Evolutionary conservation across 148 eudicot species (phyloP).

Genomic region (Persicaria maculosa): DNA sequence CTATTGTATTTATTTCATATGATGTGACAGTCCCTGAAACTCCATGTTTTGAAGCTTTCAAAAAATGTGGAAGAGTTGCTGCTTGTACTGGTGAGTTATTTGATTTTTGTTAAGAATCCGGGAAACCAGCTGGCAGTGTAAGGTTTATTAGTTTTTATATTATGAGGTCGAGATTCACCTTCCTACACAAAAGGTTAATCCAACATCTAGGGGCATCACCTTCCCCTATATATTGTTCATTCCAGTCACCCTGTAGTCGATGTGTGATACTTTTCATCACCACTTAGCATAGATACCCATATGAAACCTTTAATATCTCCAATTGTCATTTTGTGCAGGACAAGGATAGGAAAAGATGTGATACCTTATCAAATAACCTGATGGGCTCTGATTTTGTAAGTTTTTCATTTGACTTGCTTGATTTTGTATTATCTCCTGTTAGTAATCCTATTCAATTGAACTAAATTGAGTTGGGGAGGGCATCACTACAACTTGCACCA

Average conservation of each 20-base stretch:
- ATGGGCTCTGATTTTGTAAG: constrained; percentile 38
- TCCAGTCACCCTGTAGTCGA: no score
- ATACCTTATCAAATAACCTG: constrained; percentile 21
- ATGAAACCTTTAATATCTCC: background rate
- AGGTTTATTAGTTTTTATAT: no score
- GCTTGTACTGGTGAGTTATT: constrained; percentile 58
- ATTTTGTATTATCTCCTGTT: background rate
- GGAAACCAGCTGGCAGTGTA: no score
- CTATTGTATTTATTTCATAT: background rate
- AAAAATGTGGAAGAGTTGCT: constrained; percentile 52
- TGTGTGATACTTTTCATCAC: no score
- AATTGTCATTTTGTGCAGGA: constrained; percentile 33
- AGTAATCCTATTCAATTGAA: background rate
- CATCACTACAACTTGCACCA: constrained; percentile 1
- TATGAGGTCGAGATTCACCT: no score
- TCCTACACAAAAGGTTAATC: no score
- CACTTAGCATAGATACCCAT: background rate
- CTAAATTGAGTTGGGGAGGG: background rate
- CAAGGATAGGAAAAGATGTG: constrained; percentile 40
- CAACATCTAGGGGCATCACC: no score
- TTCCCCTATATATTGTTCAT: no score
- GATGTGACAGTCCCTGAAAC: constrained; percentile 68
- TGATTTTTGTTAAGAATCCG: constrained; percentile 10
- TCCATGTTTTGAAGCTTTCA: constrained; percentile 77
- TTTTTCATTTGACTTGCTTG: constrained; percentile 5